These are phyloP conservation scores for Colletotrichum viniferum DNA, from an alignment of 2,329 filamentous ascomycete genomes.

Conservation along the genomic window DNA sequence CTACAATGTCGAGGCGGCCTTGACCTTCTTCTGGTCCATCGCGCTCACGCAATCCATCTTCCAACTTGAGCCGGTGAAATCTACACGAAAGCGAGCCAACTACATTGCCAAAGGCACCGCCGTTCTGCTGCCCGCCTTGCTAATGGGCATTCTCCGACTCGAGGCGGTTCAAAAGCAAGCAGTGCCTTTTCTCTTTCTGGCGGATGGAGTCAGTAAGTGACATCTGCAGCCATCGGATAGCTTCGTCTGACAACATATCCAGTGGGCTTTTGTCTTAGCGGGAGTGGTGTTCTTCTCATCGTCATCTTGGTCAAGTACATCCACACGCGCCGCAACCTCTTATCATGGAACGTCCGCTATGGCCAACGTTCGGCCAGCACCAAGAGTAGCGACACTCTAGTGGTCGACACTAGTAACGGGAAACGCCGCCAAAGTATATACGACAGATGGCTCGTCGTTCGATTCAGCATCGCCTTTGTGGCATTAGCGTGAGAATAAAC, in stretches of 20 bases:
- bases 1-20: slow-evolving; percentile 53
- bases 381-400: slow-evolving; percentile 11
- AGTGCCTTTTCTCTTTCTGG: slow-evolving; percentile 35
- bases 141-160: slow-evolving; percentile 36
- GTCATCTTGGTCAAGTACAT: slow-evolving; percentile 46
- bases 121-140: slow-evolving; percentile 37
- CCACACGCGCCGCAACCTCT: slow-evolving; percentile 35
- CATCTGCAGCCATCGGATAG: not conserved
- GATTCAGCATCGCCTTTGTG: slow-evolving; percentile 48
- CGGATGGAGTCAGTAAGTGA: slow-evolving; percentile 41
- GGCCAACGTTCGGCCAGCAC: slow-evolving; percentile 26
- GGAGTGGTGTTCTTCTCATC: slow-evolving; percentile 39
- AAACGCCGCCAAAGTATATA: slow-evolving; percentile 38
- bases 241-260: not conserved
- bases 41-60: slow-evolving; percentile 40
- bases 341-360: slow-evolving; percentile 35
- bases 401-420: not conserved
- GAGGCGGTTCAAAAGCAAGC: slow-evolving; percentile 29
- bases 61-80: slow-evolving; percentile 31
- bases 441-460: slow-evolving; percentile 47
- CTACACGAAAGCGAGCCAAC: slow-evolving; percentile 27
- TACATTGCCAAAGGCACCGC: slow-evolving; percentile 37
- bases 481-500: slow-evolving; percentile 37
- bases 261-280: slow-evolving; percentile 44
- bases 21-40: slow-evolving; percentile 49